Evolutionary conservation across 139 green algal species (phyloP).

Genomic region (Volvox reticuliferus): DNA sequence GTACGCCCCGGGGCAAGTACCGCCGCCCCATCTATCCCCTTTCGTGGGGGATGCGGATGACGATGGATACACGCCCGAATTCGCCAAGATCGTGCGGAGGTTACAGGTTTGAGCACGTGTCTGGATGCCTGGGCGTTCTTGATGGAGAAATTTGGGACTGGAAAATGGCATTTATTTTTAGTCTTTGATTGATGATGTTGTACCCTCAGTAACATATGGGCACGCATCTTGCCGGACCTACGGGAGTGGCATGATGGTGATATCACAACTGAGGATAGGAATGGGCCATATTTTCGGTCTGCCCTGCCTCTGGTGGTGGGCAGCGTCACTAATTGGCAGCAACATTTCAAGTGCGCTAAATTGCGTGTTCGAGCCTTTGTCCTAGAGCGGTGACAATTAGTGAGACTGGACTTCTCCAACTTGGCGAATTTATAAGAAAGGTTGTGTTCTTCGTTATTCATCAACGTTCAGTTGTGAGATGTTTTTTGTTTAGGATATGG

Average conservation of each 20-base stretch:
- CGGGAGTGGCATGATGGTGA: constrained; percentile 28
- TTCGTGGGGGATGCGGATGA: constrained; percentile 92
- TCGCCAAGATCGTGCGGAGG: constrained; percentile 78
- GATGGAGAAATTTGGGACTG: no score
- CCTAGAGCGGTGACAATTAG: no score
- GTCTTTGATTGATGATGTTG: no score
- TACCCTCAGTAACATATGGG: constrained; percentile 26
- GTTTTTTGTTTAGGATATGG: no score
- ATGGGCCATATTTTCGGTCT: constrained; percentile 16
- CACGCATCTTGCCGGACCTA: constrained; percentile 33
- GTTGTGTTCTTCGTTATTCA: no score
- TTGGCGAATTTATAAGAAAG: no score
- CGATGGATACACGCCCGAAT: constrained; percentile 97
- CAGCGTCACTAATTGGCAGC: constrained; percentile 14
- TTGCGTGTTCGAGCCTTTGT: no score
- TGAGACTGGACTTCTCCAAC: no score
- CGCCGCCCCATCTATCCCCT: constrained; percentile 96
- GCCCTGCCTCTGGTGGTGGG: constrained; percentile 7
- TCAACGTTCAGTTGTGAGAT: no score
- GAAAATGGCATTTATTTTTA: no score
- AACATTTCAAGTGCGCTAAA: no score
- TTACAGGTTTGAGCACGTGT: constrained; percentile 76
- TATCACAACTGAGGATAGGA: constrained; percentile 44
- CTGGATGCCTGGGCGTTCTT: no score
- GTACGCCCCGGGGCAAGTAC: constrained; percentile 87